These are phyloP conservation scores for Cryoendolithus antarcticus DNA, from an alignment of 2,329 filamentous ascomycete species.

Conservation along the genomic window DNA sequence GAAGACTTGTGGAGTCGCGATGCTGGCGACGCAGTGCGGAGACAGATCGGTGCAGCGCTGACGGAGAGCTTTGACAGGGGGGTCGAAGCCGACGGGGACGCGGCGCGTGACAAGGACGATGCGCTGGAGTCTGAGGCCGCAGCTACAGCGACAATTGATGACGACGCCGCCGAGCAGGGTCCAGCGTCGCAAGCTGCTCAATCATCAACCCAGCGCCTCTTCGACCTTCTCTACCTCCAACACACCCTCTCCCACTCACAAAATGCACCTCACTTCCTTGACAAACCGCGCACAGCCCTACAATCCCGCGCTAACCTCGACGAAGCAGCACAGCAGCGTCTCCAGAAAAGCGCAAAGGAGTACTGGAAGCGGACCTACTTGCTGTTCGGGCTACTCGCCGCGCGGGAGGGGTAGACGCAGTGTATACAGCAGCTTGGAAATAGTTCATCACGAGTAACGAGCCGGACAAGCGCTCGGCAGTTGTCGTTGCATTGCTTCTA, in stretches of 20 bases:
- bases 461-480: too few relatives aligned
- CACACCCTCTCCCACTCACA: not conserved
- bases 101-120: conserved; percentile 8
- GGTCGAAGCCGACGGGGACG: conserved; percentile 5
- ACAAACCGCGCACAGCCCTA: not conserved
- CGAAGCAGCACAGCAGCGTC: conserved; percentile 36
- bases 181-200: conserved; percentile 9
- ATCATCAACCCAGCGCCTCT: conserved; percentile 24
- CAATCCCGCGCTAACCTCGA: conserved; percentile 23
- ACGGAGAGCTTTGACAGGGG: conserved; percentile 17
- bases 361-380: conserved; percentile 77
- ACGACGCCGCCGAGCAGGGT: not conserved
- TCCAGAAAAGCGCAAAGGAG: conserved; percentile 55
- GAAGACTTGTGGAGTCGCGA: conserved; percentile 69
- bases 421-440: not conserved
- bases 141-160: conserved; percentile 8
- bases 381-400: conserved; percentile 61
- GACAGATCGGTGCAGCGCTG: conserved; percentile 40
- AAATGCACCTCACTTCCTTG: conserved; percentile 1
- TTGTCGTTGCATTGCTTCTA: too few relatives aligned
- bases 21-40: conserved; percentile 53
- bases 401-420: conserved; percentile 18
- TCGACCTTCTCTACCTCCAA: conserved; percentile 31
- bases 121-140: conserved; percentile 6
- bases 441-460: not conserved